These are phyloP conservation scores for Peronospora belbahrii DNA, from an alignment of 352 stramenopile genomes.

Conservation along the genomic window DNA sequence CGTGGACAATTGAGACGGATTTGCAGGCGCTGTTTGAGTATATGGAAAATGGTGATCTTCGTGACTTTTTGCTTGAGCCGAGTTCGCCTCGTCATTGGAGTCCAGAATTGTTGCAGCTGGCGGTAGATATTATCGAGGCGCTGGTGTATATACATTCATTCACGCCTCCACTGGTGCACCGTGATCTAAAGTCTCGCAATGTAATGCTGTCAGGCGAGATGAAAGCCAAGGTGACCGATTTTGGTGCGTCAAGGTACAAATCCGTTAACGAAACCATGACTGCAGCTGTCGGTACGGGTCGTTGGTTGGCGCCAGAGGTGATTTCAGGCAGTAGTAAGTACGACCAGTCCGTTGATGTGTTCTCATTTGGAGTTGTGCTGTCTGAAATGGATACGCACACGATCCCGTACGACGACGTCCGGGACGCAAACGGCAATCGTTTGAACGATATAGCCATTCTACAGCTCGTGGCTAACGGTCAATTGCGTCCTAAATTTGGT, in stretches of 20 bases:
- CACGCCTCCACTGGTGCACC: slow-evolving; percentile 41
- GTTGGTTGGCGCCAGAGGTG: slow-evolving; percentile 54
- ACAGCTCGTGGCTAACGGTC: slow-evolving; percentile 29
- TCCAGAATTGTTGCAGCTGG: slow-evolving; percentile 38
- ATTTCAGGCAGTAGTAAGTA: slow-evolving; percentile 39
- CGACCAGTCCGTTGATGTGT: slow-evolving; percentile 43
- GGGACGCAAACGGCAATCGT: slow-evolving; percentile 23
- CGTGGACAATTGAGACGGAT: slow-evolving; percentile 48
- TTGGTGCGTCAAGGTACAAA: slow-evolving; percentile 41
- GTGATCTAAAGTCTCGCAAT: slow-evolving; percentile 56
- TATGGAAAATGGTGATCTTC: slow-evolving; percentile 49
- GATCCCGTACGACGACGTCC: slow-evolving; percentile 40
- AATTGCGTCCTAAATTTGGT: slow-evolving; percentile 28
- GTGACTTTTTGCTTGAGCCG: slow-evolving; percentile 29
- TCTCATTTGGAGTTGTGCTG: slow-evolving; percentile 48
- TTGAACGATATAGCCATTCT: slow-evolving; percentile 42
- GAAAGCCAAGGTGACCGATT: slow-evolving; percentile 55
- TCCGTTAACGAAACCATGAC: slow-evolving; percentile 47
- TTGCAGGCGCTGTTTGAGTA: slow-evolving; percentile 63
- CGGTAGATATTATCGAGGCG: slow-evolving; percentile 41
- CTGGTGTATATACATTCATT: slow-evolving; percentile 60
- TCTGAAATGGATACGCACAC: slow-evolving; percentile 1
- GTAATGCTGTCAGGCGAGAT: slow-evolving; percentile 35
- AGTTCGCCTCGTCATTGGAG: slow-evolving; percentile 23
- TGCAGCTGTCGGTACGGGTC: slow-evolving; percentile 32